Evolutionary conservation across 2,329 filamentous ascomycete species (phyloP), one percentile per base, ranked within the genome.

Genomic region (Dendrostoma leiphaemia): DNA sequence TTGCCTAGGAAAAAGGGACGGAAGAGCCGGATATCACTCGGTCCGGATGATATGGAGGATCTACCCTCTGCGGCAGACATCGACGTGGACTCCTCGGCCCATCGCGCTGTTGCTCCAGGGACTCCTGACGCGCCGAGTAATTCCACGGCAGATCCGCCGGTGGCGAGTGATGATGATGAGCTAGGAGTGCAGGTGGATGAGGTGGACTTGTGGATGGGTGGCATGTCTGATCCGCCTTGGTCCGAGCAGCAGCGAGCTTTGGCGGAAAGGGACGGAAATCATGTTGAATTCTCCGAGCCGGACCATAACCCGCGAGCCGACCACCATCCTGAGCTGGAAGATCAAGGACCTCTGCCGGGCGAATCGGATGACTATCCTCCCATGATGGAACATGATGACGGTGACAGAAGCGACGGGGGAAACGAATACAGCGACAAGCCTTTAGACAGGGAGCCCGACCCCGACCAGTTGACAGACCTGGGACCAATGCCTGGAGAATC

Each of bases 1-100:
- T 21, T 47, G 23, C 64, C 65, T 8, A 64, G 62, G 48, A 69
- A 67, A 50, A 63, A 67, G 41, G 67, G 67, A 6, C 63, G 69
- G 2, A 66, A 64, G 7, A 63, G 68, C 29, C 68, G 67, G 15
- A 58, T 61, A 49, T 59, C 62, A 7, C 47, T 64, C 35, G 55
- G 48, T 6, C 56, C 61, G 8, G 61, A 63, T 7, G 63, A 64
- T 37, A 62, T 67, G 35, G 63, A 64, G 26, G 61, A 57, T 34
- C 61, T 66, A 23, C 19, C 38, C 21, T 23, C 34, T 24, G n/a
- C 26, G 34, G 43, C 24, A 23, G 15, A 40, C 10, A 15, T 37
- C 31, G 37, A 28, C 37, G 9, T 28, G 6, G 37, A 41, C 15
- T 19, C 28, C 13, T 17, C 31, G 26, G 26, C 23, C 41, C 8